Base-by-base conservation (phyloP, 257 asterid genomes). In the Salvia miltiorrhiza region DNA sequence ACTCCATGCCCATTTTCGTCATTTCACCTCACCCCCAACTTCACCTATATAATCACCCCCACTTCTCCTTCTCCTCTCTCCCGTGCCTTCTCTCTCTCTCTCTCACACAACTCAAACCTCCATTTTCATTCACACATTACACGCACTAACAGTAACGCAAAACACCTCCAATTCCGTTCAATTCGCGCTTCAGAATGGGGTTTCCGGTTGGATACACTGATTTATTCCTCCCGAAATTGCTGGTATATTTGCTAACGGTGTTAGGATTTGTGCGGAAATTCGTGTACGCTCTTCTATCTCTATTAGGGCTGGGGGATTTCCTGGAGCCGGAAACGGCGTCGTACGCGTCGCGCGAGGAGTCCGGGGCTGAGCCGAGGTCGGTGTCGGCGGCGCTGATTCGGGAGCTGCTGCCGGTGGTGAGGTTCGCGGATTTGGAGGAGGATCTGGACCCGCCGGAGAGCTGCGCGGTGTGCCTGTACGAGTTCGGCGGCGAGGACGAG, bases 391-490 rank as follows among this genome's bases (percentile, higher is more conserved):
- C 77, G 21, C 77, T 91, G 73, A 91, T 91, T 73, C 86, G 96
- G 4, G 99, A 94, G 79, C 75, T 94, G 0, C 71, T 94, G 0
- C 97, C 97, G 49, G 96, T 94, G 37, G 95, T 86, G 75, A 89
- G 78, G 67, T 87, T 83, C 72, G 80, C 96, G 1, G 93, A 87
- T 41, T 71, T 87, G 65, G 68, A 32, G 70, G 87, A 37, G 70
- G 86, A 80, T 41, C 55, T 73, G 67, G 86, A 86, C 35, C 84
- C 85, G 23, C 95, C 94, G 65, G 99, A 91, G 69, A 85, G 77
- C 74, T 94, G 99, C 49, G 99, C 97, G 0, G 99, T 91, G 1
- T 94, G 97, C 65, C 44, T 94, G 83, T 86, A 80, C 81, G 99
- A 94, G 40, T 91, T 91, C 69, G 76, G 77, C 66, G 87, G 73